Percentiles rank a stretch among this genome's conserved stretches.
Conservation (phyloP, 1,284 basidiomycete genomes). For the Cutaneotrichosporon cyanovorans region DNA sequence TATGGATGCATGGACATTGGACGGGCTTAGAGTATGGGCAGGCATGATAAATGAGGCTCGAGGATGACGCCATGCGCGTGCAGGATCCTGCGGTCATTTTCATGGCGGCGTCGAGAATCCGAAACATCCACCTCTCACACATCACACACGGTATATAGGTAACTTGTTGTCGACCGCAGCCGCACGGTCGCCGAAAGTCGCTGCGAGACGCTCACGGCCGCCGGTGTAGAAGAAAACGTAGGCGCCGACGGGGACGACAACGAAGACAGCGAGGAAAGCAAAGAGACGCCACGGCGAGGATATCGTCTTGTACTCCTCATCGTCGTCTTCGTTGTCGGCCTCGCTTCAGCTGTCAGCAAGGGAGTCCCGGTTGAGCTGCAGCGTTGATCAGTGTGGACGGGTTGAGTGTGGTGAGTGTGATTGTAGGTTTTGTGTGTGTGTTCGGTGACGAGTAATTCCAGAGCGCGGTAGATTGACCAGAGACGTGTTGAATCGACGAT, state of each 20-base stretch:
- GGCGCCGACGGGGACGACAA: conserved; percentile 51
- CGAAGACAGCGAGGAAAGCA: conserved; percentile 48
- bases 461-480: no score
- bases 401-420: background rate
- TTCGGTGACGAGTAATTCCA: no score
- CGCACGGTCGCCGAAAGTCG: background rate
- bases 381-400: background rate
- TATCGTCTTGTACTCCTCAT: conserved; percentile 25
- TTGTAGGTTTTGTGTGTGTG: no score
- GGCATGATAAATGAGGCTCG: no score
- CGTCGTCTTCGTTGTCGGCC: conserved; percentile 10
- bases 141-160: no score
- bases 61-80: no score
- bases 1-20: no score
- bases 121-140: no score
- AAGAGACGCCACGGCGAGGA: conserved; percentile 47
- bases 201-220: conserved; percentile 24
- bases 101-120: no score
- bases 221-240: conserved; percentile 52
- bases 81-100: no score
- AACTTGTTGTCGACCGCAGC: background rate
- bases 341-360: background rate
- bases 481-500: background rate
- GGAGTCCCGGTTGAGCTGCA: no score
- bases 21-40: no score